Evolutionary conservation across 352 stramenopile species (phyloP), one percentile per base, ranked within the genome.

Genomic region (Pythium diclinum): DNA sequence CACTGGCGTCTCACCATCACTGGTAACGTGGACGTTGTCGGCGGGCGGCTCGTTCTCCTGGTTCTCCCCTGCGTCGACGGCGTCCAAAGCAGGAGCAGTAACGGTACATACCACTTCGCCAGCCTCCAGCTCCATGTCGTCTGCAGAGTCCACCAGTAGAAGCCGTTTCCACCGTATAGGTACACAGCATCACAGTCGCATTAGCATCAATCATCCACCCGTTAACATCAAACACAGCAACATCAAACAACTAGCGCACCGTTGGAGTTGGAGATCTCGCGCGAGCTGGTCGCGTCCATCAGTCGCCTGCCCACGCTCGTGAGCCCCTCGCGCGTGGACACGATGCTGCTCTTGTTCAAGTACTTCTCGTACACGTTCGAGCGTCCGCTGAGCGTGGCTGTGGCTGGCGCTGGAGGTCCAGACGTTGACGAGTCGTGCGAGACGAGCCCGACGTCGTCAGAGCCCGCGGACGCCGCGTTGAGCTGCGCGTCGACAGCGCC

Each of bases 261-360:
- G 62, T 68, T 68, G 13, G 62, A 68, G 47, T 63, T 63, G n/a
- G 62, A 63, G 36, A 68, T 58, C 28, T 68, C 62, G 54, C 47
- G 32, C 3, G 3, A 13, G 23, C 19, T 47, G 6, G 30, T 40
- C 9, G 53, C 62, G 34, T 49, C 47, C 28, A 56, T 58, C 16
- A 59, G 28, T 10, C 55, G 62, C 54, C 38, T 46, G 46, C 55
- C 55, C 40, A 63, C 32, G 8, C 32, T 23, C 54, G 61, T 68
- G 19, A 46, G 54, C 1, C 46, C 52, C 9, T 65, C 53, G 17
- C 56, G 17, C 61, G 38, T 36, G 16, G 25, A 33, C 23, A 14
- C 56, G 3, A 34, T 56, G 53, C 53, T 30, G n/a, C 38, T 42
- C 62, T 66, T 36, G 62, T 63, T 63, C 33, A 68, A 14, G 25